Base-by-base conservation (phyloP, 352 stramenopile species). In the Phytophthora syringae region DNA sequence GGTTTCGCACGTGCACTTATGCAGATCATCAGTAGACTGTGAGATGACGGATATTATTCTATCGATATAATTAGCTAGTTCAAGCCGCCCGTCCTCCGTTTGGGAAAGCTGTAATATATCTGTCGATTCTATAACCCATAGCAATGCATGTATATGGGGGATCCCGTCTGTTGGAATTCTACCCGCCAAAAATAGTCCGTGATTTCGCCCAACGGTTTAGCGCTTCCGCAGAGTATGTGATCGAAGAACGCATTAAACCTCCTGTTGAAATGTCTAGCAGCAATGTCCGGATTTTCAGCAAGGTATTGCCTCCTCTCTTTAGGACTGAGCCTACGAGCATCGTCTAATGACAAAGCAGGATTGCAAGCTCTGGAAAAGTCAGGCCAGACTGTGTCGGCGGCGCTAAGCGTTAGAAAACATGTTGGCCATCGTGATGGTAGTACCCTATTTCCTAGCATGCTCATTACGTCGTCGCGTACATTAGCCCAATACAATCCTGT, bases 361-460 rank as follows among this genome's bases (percentile, higher is more conserved):
- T 73, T 25, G 42, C 66, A 72, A 0, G 42, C 65, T 15, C 57
- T n/a, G 10, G 40, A 66, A 60, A 76, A 67, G 34, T 76, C 65
- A 0, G 58, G 61, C 61, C 70, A 79, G 0, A 66, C 48, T 1
- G 58, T 73, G 18, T 79, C 61, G 1, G 65, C 65, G 13, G 65
- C 70, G 36, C 70, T 78, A 1, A 78, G 22, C 0, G 70, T 70
- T 20, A 74, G 52, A 36, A 63, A 64, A 64, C 49, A 78, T 43
- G 52, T 67, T 4, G 60, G 59, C 20, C 39, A 74, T 7, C 59
- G 45, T 13, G 37, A 64, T 2, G 49, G 28, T 0, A 79, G 25
- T 2, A 52, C 63, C 2, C 28, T 16, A n/a, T 43, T 70, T 0
- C 48, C 62, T 16, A 70, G 40, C 54, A 70, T 70, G 5, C 30